Conservation (phyloP, 352 stramenopile species). For the Phytophthora pseudosyringae region DNA sequence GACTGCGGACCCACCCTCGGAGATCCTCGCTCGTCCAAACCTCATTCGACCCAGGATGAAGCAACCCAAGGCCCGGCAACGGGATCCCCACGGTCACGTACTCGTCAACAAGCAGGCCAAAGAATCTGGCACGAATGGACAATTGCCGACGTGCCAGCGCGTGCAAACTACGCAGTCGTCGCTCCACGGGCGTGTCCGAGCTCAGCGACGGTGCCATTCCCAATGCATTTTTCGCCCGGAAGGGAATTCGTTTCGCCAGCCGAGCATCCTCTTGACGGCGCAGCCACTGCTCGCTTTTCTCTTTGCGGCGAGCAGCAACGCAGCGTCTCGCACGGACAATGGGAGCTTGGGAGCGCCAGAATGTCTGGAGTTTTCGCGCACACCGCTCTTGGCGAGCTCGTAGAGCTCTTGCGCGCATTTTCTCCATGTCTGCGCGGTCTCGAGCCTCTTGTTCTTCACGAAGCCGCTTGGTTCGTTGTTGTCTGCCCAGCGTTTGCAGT, state of each 20-base stretch:
- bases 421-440: constrained; percentile 55
- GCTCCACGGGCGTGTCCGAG: constrained; percentile 48
- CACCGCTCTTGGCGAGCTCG: constrained; percentile 38
- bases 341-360: constrained; percentile 48
- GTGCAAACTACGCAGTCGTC: constrained; percentile 58
- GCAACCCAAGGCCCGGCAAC: constrained; percentile 50
- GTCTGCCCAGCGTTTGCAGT: constrained; percentile 52
- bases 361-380: constrained; percentile 54
- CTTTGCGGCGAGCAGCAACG: constrained; percentile 19
- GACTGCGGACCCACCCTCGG: constrained; percentile 56
- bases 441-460: constrained; percentile 46
- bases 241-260: constrained; percentile 42
- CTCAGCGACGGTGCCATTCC: constrained; percentile 46
- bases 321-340: constrained; percentile 44
- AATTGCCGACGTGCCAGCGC: constrained; percentile 53
- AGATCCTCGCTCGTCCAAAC: constrained; percentile 58
- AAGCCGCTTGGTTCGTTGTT: constrained; percentile 41
- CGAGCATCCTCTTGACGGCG: constrained; percentile 44
- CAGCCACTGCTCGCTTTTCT: constrained; percentile 47
- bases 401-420: constrained; percentile 36
- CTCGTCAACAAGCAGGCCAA: constrained; percentile 60
- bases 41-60: constrained; percentile 38
- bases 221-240: constrained; percentile 43
- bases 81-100: constrained; percentile 72
- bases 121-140: constrained; percentile 53